Evolutionary conservation across 2,329 filamentous ascomycete genomes (phyloP), one percentile per base, ranked within the genome.

Genomic region (Aspergillus texensis): DNA sequence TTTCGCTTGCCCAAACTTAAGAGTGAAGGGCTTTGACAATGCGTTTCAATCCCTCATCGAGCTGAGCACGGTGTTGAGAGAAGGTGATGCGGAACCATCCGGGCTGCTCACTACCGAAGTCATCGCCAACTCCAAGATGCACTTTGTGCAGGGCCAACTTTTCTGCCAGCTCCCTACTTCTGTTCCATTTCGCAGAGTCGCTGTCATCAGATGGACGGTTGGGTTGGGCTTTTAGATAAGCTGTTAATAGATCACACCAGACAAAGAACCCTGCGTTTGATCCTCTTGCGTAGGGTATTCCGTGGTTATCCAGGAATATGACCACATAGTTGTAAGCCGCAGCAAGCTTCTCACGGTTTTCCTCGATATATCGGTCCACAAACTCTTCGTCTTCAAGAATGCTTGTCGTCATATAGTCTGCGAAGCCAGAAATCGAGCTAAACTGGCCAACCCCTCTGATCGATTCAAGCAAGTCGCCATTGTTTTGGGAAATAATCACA

Each of bases 401-500:
- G 10, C 8, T 46, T 11, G 43, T 46, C n/a, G 43, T 46, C 19
- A 46, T 10, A 26, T 24, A 46, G 43, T 46, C 43, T 6, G n/a
- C 43, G 9, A 46, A 46, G 21, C 43, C 19, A 24, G 43, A 46
- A 21, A 21, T 46, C 43, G n/a, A 46, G 9, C 43, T 46, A 26
- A 21, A 46, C n/a, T 21, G 43, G 10, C 43, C 43, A 4, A 24
- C 10, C 43, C 43, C 43, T 46, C n/a, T 10, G 43, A 26, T 46
- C 43, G 43, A 26, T 26, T 46, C 43, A 46, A 36, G 43, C n/a
- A 46, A 12, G 43, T 46, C 43, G 10, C 43, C 19, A 21, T 46
- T 26, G 10, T 12, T 21, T 46, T 46, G 43, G 43, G 43, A 46
- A 26, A 24, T 46, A n/a, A 46, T 26, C 43, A 46, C 78, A 0